phyloP scores from a whole-genome alignment of 1,284 basidiomycete genomes.

The Malassezia psittaci region DNA sequence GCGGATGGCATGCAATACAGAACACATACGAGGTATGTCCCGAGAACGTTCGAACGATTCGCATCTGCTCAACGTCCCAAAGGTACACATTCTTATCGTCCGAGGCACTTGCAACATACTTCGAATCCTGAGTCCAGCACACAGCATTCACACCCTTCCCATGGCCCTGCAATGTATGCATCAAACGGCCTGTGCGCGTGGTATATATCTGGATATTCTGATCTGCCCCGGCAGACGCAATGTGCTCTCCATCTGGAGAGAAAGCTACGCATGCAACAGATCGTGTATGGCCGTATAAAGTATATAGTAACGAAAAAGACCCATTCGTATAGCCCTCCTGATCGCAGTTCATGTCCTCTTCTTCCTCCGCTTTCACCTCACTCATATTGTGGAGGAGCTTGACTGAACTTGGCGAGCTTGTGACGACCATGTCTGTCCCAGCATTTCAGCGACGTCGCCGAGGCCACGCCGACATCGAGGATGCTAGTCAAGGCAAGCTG shows the following conservation, averaged over 20 bases:
- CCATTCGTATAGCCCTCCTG: neutral
- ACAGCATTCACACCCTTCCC: constrained; percentile 33
- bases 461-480: constrained; percentile 28
- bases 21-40: constrained; percentile 91
- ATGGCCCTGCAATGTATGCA: constrained; percentile 23
- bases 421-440: constrained; percentile 8
- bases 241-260: constrained; percentile 49
- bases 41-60: constrained; percentile 49
- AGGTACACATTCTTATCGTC: constrained; percentile 33
- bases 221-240: constrained; percentile 48
- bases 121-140: constrained; percentile 30
- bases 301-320: constrained; percentile 39
- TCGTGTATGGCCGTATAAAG: constrained; percentile 50
- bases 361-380: neutral
- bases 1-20: constrained; percentile 78
- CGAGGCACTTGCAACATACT: constrained; percentile 34
- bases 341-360: neutral
- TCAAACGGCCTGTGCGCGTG: constrained; percentile 19
- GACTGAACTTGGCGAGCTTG: neutral
- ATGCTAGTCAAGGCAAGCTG: constrained; percentile 29
- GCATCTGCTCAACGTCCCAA: constrained; percentile 22
- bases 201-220: constrained; percentile 42
- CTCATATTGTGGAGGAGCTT: neutral
- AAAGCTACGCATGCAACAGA: constrained; percentile 50
- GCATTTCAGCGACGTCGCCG: constrained; percentile 21